Evolutionary conservation across 441 rosid species (phyloP), one percentile per base, ranked within the genome.

Genomic region (Jatropha podagrica): DNA sequence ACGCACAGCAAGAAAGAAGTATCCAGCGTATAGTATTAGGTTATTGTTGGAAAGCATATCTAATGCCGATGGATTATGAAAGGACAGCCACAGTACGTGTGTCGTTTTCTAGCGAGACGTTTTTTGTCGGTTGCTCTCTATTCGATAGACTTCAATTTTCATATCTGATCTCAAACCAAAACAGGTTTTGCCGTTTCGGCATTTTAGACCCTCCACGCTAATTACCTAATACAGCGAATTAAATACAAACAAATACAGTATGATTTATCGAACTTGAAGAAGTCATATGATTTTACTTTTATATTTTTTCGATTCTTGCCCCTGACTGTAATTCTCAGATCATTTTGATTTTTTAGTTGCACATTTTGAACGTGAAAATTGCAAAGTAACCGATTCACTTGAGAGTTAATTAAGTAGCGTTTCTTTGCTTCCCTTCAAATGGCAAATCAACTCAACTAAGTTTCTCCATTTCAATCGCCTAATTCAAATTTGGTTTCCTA

Each of bases 341-440:
- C 32, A 32, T 32, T 32, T 32, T 32, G 32, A 32, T 32, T 32
- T 32, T 32, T 56, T 11, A 23, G 67, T 67, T 46, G 37, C 56
- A 48, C 41, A 67, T 48, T 48, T 48, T 67, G n/a, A 67, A 48
- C 71, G 46, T 68, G 71, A 46, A 68, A 23, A 26, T 46, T 48
- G 71, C 48, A 68, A 48, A 68, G 71, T 68, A 68, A 23, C 23
- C 23, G 23, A 23, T 23, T 23, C 23, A 23, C 23, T 23, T 23
- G 23, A 23, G 23, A 23, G 23, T 23, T 23, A 23, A 23, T 55
- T 55, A 55, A 55, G 59, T 20, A 7, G 11, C 60, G 10, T 58
- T n/a, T 32, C n/a, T 8, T 26, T 10, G 15, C 3, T 5, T 55
- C 6, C 26, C 26, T 55, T 59, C 8, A 58, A 58, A 14, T 32